Evolutionary conservation across 2,329 filamentous ascomycete genomes (phyloP), one percentile per base, ranked within the genome.

Genomic region (Orbilia ellipsospora): DNA sequence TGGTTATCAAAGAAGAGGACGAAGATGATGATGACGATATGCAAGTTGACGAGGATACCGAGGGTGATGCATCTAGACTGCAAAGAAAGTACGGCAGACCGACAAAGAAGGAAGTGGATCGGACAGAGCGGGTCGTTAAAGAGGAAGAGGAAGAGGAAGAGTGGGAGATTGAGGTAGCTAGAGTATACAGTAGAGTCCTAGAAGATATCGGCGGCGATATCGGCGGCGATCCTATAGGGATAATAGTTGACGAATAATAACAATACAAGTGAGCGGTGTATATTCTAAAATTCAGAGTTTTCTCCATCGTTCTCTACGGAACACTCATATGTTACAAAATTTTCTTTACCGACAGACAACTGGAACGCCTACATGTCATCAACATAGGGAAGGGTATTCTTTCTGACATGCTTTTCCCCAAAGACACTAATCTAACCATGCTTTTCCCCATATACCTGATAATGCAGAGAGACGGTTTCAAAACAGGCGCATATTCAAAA

Each of bases 121-220:
- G 67, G 18, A 77, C 65, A 18, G 73, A 77, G 26, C 42, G 73
- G 12, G n/a, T 50, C 7, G 12, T 77, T 12, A 61, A 77, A 44
- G 73, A 77, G 48, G 73, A 77, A 36, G 64, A 54, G 31, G 66
- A 77, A 63, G 73, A 77, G 15, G 73, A 67, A 10, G 62, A 61
- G 10, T 77, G 73, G 73, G 73, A 72, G 48, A 77, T 77, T 12
- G 73, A 77, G 18, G 73, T 77, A 2, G 73, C 73, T 16, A 55
- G 67, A 59, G 73, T 77, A 3, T 77, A 77, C 48, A 72, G 62
- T 23, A 60, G 73, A 45, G 73, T 77, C n/a, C 57, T 77, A 4
- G 67, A 57, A 40, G 66, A 61, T 18, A 65, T 77, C 16, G 73
- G 73, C 5, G 73, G 54, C 23, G 61, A 77, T 18, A 40, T 77